Evolutionary conservation across 345 rosid species (phyloP).

Genomic region (Xanthoceras sorbifolium): DNA sequence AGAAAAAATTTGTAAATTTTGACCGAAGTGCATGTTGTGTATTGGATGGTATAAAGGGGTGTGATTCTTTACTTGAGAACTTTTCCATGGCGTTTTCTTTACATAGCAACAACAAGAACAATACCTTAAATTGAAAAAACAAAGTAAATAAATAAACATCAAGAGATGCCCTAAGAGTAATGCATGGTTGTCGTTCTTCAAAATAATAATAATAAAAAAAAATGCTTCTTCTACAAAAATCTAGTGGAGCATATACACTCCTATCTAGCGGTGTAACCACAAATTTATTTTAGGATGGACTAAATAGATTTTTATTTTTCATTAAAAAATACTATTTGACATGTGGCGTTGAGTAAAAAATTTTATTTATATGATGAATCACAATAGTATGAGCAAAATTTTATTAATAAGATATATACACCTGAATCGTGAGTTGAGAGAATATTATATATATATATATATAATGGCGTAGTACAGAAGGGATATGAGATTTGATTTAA

Average conservation of each 20-base stretch:
- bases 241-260: not conserved
- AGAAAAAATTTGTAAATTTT: not conserved
- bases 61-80: constrained; percentile 6
- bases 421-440: too few relatives aligned
- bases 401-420: too few relatives aligned
- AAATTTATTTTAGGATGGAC: too few relatives aligned
- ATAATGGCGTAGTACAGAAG: too few relatives aligned
- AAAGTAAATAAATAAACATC: not conserved
- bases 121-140: not conserved
- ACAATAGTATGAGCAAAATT: too few relatives aligned
- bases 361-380: too few relatives aligned
- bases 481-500: too few relatives aligned
- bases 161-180: not conserved
- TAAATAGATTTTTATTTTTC: too few relatives aligned
- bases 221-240: not conserved
- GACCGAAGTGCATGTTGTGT: not conserved
- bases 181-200: not conserved
- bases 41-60: constrained; percentile 15
- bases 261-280: too few relatives aligned
- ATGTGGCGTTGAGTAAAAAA: too few relatives aligned
- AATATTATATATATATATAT: too few relatives aligned
- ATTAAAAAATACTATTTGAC: too few relatives aligned
- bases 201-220: not conserved
- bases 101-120: not conserved
- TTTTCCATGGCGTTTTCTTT: not conserved